These are phyloP conservation scores for Nicotiana otophora DNA, from an alignment of 257 asterid species.

Conservation along the genomic window DNA sequence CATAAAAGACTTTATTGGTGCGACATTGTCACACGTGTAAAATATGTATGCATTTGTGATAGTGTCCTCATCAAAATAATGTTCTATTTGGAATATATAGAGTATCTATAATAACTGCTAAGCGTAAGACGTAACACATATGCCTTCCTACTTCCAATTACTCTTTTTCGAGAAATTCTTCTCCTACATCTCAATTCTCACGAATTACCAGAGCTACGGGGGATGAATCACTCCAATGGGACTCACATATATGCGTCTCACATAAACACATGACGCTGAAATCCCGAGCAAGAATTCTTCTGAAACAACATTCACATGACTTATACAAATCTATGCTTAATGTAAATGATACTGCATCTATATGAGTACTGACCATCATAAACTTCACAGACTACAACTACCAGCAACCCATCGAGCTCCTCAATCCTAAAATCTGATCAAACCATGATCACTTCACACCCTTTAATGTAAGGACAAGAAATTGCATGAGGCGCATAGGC, in stretches of 20 bases:
- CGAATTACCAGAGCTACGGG: background rate
- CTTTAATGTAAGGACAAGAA: background rate
- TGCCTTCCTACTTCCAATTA: background rate
- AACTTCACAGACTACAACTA: background rate
- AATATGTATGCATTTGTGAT: background rate
- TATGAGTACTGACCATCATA: background rate
- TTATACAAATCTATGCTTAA: background rate
- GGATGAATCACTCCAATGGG: background rate
- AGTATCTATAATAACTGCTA: background rate
- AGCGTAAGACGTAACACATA: background rate
- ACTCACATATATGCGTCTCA: background rate
- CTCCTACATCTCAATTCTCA: background rate
- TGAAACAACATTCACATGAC: background rate
- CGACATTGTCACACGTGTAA: background rate
- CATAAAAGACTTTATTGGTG: background rate
- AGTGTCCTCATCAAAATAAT: background rate
- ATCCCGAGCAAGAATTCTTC: background rate
- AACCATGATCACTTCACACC: background rate
- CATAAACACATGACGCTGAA: background rate
- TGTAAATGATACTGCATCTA: background rate
- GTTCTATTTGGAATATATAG: background rate
- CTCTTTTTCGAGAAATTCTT: background rate
- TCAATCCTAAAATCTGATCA: background rate
- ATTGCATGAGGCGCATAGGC: background rate
- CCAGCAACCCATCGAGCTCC: background rate